Conservation (phyloP, 1,284 basidiomycete species). For the Wallemia mellicola region DNA sequence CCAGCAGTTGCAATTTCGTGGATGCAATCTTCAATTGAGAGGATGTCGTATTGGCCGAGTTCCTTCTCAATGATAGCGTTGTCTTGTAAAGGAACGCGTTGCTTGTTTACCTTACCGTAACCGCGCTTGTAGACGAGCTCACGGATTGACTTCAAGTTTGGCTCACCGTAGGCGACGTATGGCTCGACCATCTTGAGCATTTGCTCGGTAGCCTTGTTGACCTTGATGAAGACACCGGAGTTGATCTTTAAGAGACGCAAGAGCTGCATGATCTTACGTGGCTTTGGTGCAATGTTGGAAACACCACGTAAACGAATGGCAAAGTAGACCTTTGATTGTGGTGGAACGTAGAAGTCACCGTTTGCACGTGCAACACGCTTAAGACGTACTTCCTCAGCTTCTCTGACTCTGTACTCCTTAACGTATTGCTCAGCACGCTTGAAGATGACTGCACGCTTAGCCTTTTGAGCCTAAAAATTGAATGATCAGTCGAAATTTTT, state of each 20-base stretch:
- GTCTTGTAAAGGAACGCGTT: conserved; percentile 81
- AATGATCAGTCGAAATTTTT: conserved; percentile 6
- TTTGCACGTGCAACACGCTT: conserved; percentile 72
- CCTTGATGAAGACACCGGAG: conserved; percentile 96
- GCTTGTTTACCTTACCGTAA: conserved; percentile 93
- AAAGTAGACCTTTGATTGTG: conserved; percentile 91
- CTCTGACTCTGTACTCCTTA: conserved; percentile 75
- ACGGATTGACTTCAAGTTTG: conserved; percentile 85
- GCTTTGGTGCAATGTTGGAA: conserved; percentile 97
- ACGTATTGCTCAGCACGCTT: conserved; percentile 97
- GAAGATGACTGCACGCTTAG: conserved; percentile 93
- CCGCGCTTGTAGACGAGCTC: conserved; percentile 99
- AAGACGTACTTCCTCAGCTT: conserved; percentile 88
- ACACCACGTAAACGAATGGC: conserved; percentile 96
- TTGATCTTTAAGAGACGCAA: conserved; percentile 98
- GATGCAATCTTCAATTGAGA: conserved; percentile 90
- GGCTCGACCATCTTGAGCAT: conserved; percentile 96
- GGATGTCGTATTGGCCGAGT: conserved; percentile 84
- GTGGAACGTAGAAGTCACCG: conserved; percentile 91
- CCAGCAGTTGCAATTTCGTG: conserved; percentile 89
- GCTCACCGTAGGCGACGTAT: conserved; percentile 87
- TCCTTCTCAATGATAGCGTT: conserved; percentile 75
- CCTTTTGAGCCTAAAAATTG: conserved; percentile 38
- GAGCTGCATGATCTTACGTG: conserved; percentile 93
- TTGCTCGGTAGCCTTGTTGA: conserved; percentile 82